These are phyloP conservation scores for Mycena epipterygia DNA, from an alignment of 768 basidiomycete species.

Conservation along the genomic window DNA sequence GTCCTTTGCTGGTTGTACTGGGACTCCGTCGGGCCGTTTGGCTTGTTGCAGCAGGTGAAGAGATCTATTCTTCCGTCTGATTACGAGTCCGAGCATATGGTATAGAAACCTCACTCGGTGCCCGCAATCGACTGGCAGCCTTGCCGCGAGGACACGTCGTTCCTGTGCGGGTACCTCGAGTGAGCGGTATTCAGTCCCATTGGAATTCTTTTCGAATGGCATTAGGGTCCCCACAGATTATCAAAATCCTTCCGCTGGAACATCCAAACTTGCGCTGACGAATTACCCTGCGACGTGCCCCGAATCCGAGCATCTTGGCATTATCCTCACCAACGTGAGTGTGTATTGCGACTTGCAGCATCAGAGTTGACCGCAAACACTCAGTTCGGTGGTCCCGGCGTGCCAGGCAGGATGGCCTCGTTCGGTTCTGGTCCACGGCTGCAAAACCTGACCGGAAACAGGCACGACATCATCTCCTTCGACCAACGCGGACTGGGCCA, in stretches of 20 bases:
- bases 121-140: slow-evolving; percentile 26
- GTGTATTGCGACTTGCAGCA: neutral
- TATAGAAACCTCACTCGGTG: neutral
- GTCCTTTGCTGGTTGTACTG: too few species aligned
- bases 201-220: neutral
- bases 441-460: slow-evolving; percentile 23
- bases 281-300: slow-evolving; percentile 32
- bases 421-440: slow-evolving; percentile 16
- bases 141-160: slow-evolving; percentile 26
- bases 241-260: slow-evolving; percentile 28
- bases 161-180: slow-evolving; percentile 31
- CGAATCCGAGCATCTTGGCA: slow-evolving; percentile 29
- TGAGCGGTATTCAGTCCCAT: neutral
- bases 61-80: too few species aligned
- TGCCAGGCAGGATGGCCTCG: slow-evolving; percentile 19
- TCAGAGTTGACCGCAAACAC: neutral
- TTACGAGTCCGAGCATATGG: neutral
- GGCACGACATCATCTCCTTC: slow-evolving; percentile 38
- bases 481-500: slow-evolving; percentile 36
- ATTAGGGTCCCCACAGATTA: slow-evolving; percentile 35
- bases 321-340: slow-evolving; percentile 32
- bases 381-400: slow-evolving; percentile 32
- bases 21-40: too few species aligned
- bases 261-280: slow-evolving; percentile 24
- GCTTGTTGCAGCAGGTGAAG: too few species aligned